Evolutionary conservation across 129 eudicot species (phyloP).

Genomic region (Cynara cardunculus): DNA sequence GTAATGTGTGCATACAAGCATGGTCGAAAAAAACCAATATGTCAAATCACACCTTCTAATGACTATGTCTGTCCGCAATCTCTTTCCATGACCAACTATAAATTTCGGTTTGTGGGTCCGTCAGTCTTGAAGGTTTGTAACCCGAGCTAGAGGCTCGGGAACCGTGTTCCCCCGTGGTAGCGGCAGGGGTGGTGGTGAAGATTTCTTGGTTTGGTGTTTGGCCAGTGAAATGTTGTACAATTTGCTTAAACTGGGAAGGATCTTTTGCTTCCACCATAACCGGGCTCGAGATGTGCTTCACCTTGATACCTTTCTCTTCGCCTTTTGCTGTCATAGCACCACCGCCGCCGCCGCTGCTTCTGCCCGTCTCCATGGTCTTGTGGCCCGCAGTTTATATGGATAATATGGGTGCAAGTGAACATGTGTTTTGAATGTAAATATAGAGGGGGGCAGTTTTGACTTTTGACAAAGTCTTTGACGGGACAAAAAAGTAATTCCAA

Average conservation of each 20-base stretch:
- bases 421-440: neutral
- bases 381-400: neutral
- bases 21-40: neutral
- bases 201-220: conserved; percentile 2
- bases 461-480: neutral
- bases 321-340: neutral
- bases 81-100: conserved; percentile 5
- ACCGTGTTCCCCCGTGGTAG: neutral
- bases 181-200: neutral
- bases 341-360: neutral
- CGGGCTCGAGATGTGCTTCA: conserved; percentile 45
- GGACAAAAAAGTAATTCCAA: neutral
- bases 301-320: conserved; percentile 15
- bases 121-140: neutral
- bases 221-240: conserved; percentile 45
- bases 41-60: neutral
- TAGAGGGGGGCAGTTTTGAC: neutral
- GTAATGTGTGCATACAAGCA: neutral
- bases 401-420: neutral
- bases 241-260: conserved; percentile 31
- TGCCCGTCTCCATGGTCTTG: neutral
- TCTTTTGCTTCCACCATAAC: conserved; percentile 38
- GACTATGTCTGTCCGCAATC: neutral
- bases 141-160: neutral
- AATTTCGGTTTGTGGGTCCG: neutral